phyloP scores from a whole-genome alignment of 176 grass and related monocot species.

The Oryza meyeriana region DNA sequence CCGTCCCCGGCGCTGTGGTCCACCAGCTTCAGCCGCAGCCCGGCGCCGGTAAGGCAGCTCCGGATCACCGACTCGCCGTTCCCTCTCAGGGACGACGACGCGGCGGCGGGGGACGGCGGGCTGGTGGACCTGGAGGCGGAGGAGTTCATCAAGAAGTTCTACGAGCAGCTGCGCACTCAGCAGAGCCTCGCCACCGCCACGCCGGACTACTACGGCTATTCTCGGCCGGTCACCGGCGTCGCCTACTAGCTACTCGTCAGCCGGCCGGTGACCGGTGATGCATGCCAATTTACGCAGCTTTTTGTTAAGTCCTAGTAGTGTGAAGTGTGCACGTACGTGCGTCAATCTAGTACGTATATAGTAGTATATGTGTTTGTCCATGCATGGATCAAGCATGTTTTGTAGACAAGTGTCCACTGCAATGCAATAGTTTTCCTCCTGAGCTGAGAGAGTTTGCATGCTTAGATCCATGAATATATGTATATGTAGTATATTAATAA shows the following conservation, averaged over 20 bases:
- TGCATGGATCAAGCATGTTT: constrained; percentile 39
- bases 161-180: constrained; percentile 66
- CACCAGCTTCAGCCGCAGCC: constrained; percentile 57
- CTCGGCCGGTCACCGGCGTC: constrained; percentile 31
- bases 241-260: constrained; percentile 32
- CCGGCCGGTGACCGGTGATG: constrained; percentile 15
- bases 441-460: constrained; percentile 17
- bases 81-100: constrained; percentile 40
- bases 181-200: constrained; percentile 43
- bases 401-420: constrained; percentile 13
- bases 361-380: neutral
- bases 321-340: constrained; percentile 3
- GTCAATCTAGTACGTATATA: neutral
- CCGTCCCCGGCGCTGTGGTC: constrained; percentile 44
- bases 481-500: neutral
- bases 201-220: constrained; percentile 42
- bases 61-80: constrained; percentile 93
- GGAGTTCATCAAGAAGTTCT: constrained; percentile 71
- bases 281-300: neutral
- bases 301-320: neutral
- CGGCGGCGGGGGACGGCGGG: neutral
- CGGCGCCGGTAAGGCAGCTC: constrained; percentile 54
- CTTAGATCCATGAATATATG: constrained; percentile 27
- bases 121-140: constrained; percentile 58
- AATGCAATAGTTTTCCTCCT: constrained; percentile 1